Base-by-base conservation (phyloP, 78 protist species). In the Trichosphaerium sp. region DNA sequence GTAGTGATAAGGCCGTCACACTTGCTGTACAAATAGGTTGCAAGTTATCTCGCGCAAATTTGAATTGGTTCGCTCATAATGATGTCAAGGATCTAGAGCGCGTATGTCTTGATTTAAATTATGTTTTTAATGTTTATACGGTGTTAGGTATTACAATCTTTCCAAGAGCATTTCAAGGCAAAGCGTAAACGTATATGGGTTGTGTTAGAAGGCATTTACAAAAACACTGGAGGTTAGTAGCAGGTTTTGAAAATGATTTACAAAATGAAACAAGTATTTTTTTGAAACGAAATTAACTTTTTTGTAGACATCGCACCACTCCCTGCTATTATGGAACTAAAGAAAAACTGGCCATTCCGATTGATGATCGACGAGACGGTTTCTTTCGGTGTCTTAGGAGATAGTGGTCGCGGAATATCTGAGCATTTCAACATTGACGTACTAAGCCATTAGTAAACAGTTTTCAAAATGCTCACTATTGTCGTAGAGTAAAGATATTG, bases 321-420 rank as follows among this genome's bases (percentile, higher is more conserved):
- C n/a, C 59, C 67, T 40, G 64, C 29, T 49, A 58, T 94, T 10
- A 52, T 82, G 32, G 76, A 37, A 42, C 69, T 96, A 48, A 80
- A 85, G 55, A 60, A 69, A 23, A 32, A 67, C 61, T 88, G 83
- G 67, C 61, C 78, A 34, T 83, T 32, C 62, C 68, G 90, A 62
- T 15, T 93, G 34, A 40, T 93, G 26, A 26, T 96, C 23, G 99
- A 96, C n/a, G 99, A 96, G 26, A 47, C 93, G 5, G 59, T 71
- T 39, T 65, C 92, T 2, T 59, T 92, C 54, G 99, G 97, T 39
- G 65, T 82, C 26, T 81, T 92, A 28, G 99, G 99, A 60, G 29
- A 37, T 23, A 78, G 82, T 21, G 99, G 97, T 28, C 65, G 82
- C 32, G 99, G 99, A 25, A 42, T 64, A 1, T 35, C 83, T 0